Conservation (phyloP, 768 basidiomycete species). For the Ramaria sp. region DNA sequence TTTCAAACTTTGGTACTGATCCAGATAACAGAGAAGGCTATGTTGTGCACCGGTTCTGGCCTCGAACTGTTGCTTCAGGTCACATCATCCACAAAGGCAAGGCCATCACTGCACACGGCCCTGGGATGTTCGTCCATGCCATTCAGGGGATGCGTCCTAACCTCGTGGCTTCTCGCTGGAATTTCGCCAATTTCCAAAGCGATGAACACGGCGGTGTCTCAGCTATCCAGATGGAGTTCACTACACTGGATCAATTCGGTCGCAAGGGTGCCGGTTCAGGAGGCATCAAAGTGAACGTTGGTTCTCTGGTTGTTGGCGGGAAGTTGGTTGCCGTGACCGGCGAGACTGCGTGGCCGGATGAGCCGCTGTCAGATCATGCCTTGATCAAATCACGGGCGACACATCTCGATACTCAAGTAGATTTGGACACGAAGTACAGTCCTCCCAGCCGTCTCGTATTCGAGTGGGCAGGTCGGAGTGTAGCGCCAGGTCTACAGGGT, state of each 20-base stretch:
- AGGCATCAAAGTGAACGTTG: slow-evolving; percentile 76
- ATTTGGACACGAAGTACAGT: slow-evolving; percentile 75
- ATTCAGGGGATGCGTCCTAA: slow-evolving; percentile 99
- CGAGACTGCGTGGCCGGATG: slow-evolving; percentile 68
- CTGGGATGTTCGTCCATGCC: slow-evolving; percentile 87
- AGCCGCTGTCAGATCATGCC: slow-evolving; percentile 31
- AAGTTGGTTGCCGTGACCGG: slow-evolving; percentile 71
- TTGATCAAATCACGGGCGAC: slow-evolving; percentile 51
- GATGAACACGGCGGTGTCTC: slow-evolving; percentile 61
- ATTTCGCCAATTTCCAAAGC: slow-evolving; percentile 89
- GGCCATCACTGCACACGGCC: slow-evolving; percentile 44
- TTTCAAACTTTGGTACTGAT: slow-evolving; percentile 77
- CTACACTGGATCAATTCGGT: slow-evolving; percentile 71
- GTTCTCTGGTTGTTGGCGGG: slow-evolving; percentile 70
- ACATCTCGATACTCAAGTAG: slow-evolving; percentile 50
- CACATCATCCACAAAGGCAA: slow-evolving; percentile 57
- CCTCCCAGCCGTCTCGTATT: slow-evolving; percentile 60
- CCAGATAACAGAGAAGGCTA: slow-evolving; percentile 60
- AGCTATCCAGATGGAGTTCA: slow-evolving; percentile 94
- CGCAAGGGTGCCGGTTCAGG: slow-evolving; percentile 73
- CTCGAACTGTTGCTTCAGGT: slow-evolving; percentile 51
- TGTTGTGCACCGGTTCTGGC: slow-evolving; percentile 90
- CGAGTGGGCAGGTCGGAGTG: slow-evolving; percentile 68
- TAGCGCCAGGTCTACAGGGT: slow-evolving; percentile 42
- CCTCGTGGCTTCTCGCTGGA: slow-evolving; percentile 87